These are phyloP conservation scores for Penicillium sp. DNA, from an alignment of 2,329 filamentous ascomycete genomes.

Conservation along the genomic window DNA sequence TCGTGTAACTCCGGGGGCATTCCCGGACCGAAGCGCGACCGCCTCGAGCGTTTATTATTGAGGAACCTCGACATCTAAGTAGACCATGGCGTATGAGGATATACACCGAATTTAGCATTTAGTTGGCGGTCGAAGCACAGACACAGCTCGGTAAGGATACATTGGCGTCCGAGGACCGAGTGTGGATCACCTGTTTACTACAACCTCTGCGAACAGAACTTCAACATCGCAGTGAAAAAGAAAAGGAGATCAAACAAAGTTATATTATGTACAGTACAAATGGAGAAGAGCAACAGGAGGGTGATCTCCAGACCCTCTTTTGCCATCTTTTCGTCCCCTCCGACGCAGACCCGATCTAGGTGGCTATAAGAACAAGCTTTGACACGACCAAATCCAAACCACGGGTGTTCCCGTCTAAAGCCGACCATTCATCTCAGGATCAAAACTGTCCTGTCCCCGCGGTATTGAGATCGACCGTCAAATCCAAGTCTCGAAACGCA, in stretches of 20 bases:
- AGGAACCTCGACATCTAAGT: slow-evolving; percentile 5
- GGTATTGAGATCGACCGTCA: neutral
- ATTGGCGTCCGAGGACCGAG: neutral
- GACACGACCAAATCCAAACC: neutral
- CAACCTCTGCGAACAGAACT: neutral
- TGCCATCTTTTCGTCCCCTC: slow-evolving; percentile 11
- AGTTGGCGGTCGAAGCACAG: neutral
- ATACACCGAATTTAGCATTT: neutral
- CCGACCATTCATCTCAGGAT: neutral
- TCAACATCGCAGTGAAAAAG: slow-evolving; percentile 1
- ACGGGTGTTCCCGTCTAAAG: neutral
- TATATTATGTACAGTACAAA: slow-evolving; percentile 32
- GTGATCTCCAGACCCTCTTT: slow-evolving; percentile 9
- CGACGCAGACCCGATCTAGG: neutral
- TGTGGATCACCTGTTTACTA: neutral
- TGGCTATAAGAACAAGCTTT: neutral
- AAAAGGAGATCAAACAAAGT: slow-evolving; percentile 25
- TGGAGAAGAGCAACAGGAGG: slow-evolving; percentile 9
- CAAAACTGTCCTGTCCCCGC: neutral
- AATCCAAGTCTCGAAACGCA: neutral
- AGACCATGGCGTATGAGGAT: neutral
- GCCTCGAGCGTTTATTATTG: slow-evolving; percentile 36
- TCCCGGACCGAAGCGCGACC: slow-evolving; percentile 36
- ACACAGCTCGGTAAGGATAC: neutral
- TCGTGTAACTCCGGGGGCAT: slow-evolving; percentile 31